phyloP scores from a whole-genome alignment of 2,329 filamentous ascomycete genomes.

The Exophiala alcalophila region DNA sequence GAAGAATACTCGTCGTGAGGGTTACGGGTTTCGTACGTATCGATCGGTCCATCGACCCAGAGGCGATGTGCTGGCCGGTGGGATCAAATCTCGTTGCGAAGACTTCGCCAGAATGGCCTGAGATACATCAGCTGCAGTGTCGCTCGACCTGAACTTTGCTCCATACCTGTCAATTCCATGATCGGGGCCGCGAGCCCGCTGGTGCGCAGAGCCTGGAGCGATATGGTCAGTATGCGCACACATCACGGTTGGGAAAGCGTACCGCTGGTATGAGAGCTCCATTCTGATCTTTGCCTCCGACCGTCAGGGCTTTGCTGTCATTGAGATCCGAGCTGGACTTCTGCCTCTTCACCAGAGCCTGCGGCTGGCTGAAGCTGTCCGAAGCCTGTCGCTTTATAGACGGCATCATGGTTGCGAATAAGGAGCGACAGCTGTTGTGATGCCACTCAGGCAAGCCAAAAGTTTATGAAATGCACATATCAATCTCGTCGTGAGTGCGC shows the following conservation, averaged over 20 bases:
- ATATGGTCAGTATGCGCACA: slow-evolving; percentile 25
- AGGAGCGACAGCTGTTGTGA: slow-evolving; percentile 1
- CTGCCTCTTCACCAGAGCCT: slow-evolving; percentile 85
- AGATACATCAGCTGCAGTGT: slow-evolving; percentile 5
- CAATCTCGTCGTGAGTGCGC: slow-evolving; percentile 19
- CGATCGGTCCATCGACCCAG: slow-evolving; percentile 89
- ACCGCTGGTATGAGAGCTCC: slow-evolving; percentile 66
- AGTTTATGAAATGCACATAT: slow-evolving; percentile 21
- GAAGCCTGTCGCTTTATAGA: slow-evolving; percentile 89
- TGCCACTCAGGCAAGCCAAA: slow-evolving; percentile 7
- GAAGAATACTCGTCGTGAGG: slow-evolving; percentile 2
- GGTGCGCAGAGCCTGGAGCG: slow-evolving; percentile 66
- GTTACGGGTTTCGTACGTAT: slow-evolving; percentile 61
- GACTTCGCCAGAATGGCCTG: slow-evolving; percentile 72
- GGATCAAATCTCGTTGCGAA: slow-evolving; percentile 89
- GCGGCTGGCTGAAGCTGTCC: slow-evolving; percentile 72
- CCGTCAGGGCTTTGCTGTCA: slow-evolving; percentile 55
- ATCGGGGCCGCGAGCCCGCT: slow-evolving; percentile 84
- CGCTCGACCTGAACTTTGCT: slow-evolving; percentile 27
- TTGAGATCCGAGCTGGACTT: slow-evolving; percentile 63
- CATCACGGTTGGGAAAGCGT: slow-evolving; percentile 39
- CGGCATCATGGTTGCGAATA: slow-evolving; percentile 60
- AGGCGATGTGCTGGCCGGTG: slow-evolving; percentile 83
- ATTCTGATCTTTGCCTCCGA: slow-evolving; percentile 52
- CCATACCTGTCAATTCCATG: slow-evolving; percentile 82